Percentiles rank a stretch among this genome's conserved stretches.
phyloP scores from a whole-genome alignment of 1,284 basidiomycete genomes.

The Rhodofomes roseus region DNA sequence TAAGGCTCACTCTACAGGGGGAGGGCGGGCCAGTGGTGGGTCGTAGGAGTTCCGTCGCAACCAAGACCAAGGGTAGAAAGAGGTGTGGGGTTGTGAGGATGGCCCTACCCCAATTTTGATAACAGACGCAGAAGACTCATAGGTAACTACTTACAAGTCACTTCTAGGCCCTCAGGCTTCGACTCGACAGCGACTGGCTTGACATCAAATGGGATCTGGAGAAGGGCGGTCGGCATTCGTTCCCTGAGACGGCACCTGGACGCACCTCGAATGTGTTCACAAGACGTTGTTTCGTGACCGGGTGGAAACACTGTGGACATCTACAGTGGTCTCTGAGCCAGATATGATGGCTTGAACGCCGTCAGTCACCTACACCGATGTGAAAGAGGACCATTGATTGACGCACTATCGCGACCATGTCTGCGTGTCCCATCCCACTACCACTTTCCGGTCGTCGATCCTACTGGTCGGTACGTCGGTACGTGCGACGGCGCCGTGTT shows the following conservation, averaged over 20 bases:
- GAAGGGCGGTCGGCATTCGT: not conserved
- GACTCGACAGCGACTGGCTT: conserved; percentile 59
- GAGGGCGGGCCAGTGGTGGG: conserved; percentile 39
- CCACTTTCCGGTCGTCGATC: conserved; percentile 54
- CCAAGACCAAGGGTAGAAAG: conserved; percentile 88
- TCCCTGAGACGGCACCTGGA: not conserved
- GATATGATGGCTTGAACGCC: conserved; percentile 54
- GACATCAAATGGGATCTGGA: conserved; percentile 74
- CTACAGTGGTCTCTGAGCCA: conserved; percentile 88
- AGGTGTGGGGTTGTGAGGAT: conserved; percentile 59
- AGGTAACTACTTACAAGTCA: conserved; percentile 54
- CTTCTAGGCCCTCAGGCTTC: conserved; percentile 62
- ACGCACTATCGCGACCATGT: conserved; percentile 71
- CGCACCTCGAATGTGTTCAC: conserved; percentile 80
- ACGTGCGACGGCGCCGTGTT: not conserved
- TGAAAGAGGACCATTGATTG: not conserved
- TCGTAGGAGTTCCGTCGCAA: conserved; percentile 74
- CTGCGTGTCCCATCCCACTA: conserved; percentile 64
- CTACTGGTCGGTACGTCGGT: conserved; percentile 53
- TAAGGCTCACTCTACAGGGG: conserved; percentile 36
- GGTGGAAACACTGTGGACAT: conserved; percentile 85
- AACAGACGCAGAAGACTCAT: not conserved
- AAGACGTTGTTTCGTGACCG: conserved; percentile 86
- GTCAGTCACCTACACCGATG: not conserved
- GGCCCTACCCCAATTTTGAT: conserved; percentile 44